Conservation (phyloP, 2,329 filamentous ascomycete species). For the Penicillium thymicola region DNA sequence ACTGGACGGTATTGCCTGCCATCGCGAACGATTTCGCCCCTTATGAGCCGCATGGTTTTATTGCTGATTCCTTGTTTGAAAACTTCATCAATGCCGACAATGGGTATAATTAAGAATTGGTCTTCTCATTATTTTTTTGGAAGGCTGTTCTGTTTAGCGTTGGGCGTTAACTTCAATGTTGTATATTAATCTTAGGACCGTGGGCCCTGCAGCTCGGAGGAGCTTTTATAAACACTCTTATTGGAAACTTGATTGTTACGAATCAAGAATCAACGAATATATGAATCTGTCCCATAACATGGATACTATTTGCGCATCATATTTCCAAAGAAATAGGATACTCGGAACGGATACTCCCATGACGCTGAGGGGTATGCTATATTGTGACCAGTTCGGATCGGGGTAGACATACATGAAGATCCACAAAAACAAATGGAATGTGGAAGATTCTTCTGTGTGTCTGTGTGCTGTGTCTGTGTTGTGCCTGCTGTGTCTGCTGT, state of each 20-base stretch:
- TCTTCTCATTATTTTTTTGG: not conserved
- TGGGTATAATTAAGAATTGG: not conserved
- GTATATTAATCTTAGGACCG: not conserved
- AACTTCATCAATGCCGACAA: conserved; percentile 5
- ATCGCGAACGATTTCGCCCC: not conserved
- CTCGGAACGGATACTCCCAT: not conserved
- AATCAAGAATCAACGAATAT: not conserved
- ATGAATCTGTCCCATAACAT: not conserved
- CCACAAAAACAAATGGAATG: too few relatives aligned
- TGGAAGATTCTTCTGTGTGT: too few relatives aligned
- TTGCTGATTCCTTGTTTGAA: conserved; percentile 4
- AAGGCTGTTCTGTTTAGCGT: not conserved
- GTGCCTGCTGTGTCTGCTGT: too few relatives aligned
- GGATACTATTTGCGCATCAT: not conserved
- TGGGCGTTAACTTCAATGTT: not conserved
- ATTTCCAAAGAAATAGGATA: not conserved
- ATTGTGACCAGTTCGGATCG: not conserved
- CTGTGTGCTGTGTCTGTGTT: too few relatives aligned
- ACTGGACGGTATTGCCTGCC: not conserved
- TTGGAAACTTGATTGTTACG: not conserved
- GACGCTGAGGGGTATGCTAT: not conserved
- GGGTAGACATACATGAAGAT: too few relatives aligned
- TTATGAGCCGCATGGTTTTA: not conserved
- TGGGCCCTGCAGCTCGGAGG: not conserved
- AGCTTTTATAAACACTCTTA: not conserved